Conservation (phyloP, 2,329 filamentous ascomycete genomes). For the Emergomyces orientalis region DNA sequence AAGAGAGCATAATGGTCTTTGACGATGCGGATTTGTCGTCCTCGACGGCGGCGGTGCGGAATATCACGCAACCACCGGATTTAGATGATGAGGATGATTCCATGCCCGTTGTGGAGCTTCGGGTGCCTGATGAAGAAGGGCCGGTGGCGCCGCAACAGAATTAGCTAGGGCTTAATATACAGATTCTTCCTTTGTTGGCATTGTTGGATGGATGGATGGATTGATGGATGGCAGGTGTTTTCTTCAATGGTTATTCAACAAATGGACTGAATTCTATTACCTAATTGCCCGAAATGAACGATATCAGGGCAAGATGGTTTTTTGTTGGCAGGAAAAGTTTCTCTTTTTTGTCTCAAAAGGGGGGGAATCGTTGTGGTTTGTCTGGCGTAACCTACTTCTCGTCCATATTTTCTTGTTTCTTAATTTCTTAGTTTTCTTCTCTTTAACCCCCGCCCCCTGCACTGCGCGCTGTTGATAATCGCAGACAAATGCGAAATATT, state of each 20-base stretch:
- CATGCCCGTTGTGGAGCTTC: slow-evolving; percentile 35
- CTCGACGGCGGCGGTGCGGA: slow-evolving; percentile 14
- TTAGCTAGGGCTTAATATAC: not conserved
- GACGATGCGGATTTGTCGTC: slow-evolving; percentile 7
- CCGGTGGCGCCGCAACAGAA: slow-evolving; percentile 1
- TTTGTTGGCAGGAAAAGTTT: not conserved
- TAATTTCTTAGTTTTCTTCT: not conserved
- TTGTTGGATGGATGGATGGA: not conserved
- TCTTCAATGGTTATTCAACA: not conserved
- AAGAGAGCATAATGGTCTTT: slow-evolving; percentile 1
- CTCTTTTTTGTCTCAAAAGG: not conserved
- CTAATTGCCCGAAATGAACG: not conserved
- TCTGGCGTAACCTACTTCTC: not conserved
- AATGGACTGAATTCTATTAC: not conserved
- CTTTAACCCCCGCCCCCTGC: not conserved
- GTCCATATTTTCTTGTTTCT: not conserved
- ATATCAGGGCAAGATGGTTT: not conserved
- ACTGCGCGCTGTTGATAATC: not conserved
- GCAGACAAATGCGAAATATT: not conserved
- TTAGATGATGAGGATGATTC: slow-evolving; percentile 28
- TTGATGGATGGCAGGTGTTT: not conserved
- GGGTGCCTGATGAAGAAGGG: slow-evolving; percentile 29
- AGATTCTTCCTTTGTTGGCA: not conserved
- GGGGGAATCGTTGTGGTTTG: not conserved
- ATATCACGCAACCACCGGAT: slow-evolving; percentile 24